Evolutionary conservation across 1,284 basidiomycete genomes (phyloP), one percentile per base, ranked within the genome.

Genomic region (Moesziomyces sp.): DNA sequence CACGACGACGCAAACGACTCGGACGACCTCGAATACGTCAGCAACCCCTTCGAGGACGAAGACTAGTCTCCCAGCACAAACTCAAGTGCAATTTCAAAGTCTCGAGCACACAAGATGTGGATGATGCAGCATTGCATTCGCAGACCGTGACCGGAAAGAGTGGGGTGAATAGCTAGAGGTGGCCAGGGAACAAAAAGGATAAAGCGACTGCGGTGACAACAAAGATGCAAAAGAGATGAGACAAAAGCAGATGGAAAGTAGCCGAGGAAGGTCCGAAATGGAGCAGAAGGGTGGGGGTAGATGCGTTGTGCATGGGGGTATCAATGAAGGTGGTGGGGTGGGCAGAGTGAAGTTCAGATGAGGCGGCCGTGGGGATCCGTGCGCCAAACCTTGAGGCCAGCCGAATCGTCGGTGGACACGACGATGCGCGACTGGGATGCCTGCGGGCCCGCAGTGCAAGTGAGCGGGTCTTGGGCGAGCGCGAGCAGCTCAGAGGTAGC

Each of bases 41-140:
- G 70, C 67, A 79, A 79, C 44, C 78, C 78, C 7, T 79, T 79
- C 49, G 78, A 78, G 56, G 78, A 79, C 47, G 78, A 79, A 47
- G 78, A 79, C 35, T 79, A 33, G 26, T 10, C n/a, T 10, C 8
- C n/a, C 43, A 21, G 6, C 30, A 45, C 23, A 24, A 13, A 2
- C 7, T 40, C 14, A 16, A 19, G 7, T 6, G 3, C 21, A 11
- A 46, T 18, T 18, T 2, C 30, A 33, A 33, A 33, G 30, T 33
- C 30, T 33, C 10, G 13, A 33, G 30, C 30, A 5, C 38, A 40
- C 16, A 40, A 18, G 26, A 28, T 7, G 5, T 28, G 26, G 26
- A 28, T 28, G 26, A 7, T 6, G 26, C 26, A 28, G 38, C 38
- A 40, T 40, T 10, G 38, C 38, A 40, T 40, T 18, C 30, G 30